Evolutionary conservation across 495 filamentous ascomycete genomes (phyloP).

Genomic region (Poronia punctata): DNA sequence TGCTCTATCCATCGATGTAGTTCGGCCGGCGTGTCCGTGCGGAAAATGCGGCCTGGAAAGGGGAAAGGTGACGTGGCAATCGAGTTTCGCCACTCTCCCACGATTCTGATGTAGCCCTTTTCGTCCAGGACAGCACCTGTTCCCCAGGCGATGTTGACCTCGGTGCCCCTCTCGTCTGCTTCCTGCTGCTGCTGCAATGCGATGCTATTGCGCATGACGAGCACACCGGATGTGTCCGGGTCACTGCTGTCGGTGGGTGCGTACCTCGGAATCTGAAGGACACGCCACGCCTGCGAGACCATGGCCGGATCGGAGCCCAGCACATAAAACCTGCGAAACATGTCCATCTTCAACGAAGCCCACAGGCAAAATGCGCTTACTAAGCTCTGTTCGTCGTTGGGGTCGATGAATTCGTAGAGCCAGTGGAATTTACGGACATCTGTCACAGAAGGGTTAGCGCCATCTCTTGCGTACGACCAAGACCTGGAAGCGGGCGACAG

Average conservation of each 20-base stretch:
- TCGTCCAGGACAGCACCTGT: neutral
- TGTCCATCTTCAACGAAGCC: conserved; percentile 38
- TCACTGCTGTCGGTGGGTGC: conserved; percentile 29
- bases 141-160: conserved; percentile 6
- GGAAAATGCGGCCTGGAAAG: conserved; percentile 12
- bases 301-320: conserved; percentile 32
- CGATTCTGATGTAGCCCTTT: too few species aligned
- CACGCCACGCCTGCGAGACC: conserved; percentile 26
- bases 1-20: conserved; percentile 8
- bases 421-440: conserved; percentile 35
- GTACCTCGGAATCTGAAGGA: conserved; percentile 34
- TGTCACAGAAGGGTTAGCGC: neutral
- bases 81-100: conserved; percentile 2
- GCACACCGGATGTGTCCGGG: conserved; percentile 23
- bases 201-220: neutral
- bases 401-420: conserved; percentile 37
- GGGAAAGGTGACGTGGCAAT: conserved; percentile 1
- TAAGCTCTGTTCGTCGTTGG: conserved; percentile 45
- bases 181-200: conserved; percentile 1
- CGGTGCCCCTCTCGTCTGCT: neutral
- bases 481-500: neutral
- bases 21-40: conserved; percentile 3
- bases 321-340: conserved; percentile 40
- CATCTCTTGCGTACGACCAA: too few species aligned
- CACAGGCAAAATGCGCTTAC: conserved; percentile 50